Evolutionary conservation across 257 asterid genomes (phyloP).

Genomic region (Nicotiana noctiflora): DNA sequence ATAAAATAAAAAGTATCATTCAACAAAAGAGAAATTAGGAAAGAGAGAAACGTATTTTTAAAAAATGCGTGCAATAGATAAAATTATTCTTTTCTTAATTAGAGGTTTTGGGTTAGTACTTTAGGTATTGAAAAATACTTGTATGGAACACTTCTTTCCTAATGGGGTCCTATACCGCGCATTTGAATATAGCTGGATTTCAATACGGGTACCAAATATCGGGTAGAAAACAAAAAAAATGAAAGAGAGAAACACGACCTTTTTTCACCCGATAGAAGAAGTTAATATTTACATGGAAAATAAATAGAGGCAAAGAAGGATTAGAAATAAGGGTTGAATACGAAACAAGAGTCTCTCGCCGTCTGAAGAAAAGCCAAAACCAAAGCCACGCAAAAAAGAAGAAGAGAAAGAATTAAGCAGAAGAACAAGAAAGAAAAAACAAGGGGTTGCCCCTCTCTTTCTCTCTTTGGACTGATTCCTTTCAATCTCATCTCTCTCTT

Average conservation of each 20-base stretch:
- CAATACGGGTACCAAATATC: too few species aligned
- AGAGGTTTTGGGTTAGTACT: too few species aligned
- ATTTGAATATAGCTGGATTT: too few species aligned
- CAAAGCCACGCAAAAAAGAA: constrained; percentile 15
- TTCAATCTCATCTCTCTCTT: constrained; percentile 9
- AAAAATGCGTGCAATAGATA: too few species aligned
- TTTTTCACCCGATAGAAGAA: not conserved
- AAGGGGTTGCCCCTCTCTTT: not conserved
- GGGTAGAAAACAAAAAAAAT: too few species aligned
- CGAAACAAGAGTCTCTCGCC: constrained; percentile 18
- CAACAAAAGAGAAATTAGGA: not conserved
- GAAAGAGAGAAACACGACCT: too few species aligned
- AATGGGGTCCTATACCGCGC: too few species aligned
- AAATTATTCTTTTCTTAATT: too few species aligned
- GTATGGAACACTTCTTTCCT: too few species aligned
- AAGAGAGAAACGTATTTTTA: too few species aligned
- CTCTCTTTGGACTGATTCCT: constrained; percentile 18
- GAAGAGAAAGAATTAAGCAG: not conserved
- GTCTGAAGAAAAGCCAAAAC: constrained; percentile 16
- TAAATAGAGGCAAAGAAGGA: not conserved
- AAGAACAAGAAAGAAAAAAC: constrained; percentile 3
- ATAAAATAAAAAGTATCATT: not conserved
- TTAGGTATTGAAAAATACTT: too few species aligned
- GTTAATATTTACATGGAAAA: too few species aligned
- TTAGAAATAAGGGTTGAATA: not conserved